Percentiles rank a stretch among this genome's conserved stretches.
phyloP scores from a whole-genome alignment of 164 flowering plant genomes.

The Litsea cubeba region DNA sequence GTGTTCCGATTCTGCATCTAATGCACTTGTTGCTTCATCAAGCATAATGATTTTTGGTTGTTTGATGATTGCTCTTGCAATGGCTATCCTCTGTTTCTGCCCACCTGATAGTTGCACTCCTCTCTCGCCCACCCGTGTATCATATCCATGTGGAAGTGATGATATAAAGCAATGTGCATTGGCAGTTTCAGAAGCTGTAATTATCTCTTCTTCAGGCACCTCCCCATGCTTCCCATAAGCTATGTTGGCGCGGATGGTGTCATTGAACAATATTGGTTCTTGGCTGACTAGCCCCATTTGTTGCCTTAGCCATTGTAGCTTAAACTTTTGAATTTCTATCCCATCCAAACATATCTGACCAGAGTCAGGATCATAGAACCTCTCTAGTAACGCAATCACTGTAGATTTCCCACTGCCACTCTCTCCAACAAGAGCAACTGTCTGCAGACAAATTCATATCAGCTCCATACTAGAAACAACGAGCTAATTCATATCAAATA shows the following conservation, averaged over 20 bases:
- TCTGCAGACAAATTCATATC: constrained; percentile 38
- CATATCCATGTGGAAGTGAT: constrained; percentile 61
- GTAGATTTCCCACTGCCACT: constrained; percentile 84
- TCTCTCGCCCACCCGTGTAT: constrained; percentile 62
- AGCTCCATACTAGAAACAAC: not conserved
- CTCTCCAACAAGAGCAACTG: constrained; percentile 75
- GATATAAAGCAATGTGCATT: constrained; percentile 75
- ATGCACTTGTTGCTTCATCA: constrained; percentile 72
- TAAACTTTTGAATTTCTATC: constrained; percentile 36
- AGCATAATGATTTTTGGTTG: constrained; percentile 57
- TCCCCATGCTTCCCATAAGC: constrained; percentile 58
- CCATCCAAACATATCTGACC: constrained; percentile 50
- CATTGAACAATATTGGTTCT: constrained; percentile 71
- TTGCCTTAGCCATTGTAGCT: constrained; percentile 62
- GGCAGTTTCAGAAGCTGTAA: constrained; percentile 50
- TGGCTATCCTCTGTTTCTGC: constrained; percentile 70
- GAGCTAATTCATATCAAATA: not conserved
- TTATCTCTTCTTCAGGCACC: constrained; percentile 55
- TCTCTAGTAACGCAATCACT: constrained; percentile 52
- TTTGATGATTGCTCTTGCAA: constrained; percentile 61
- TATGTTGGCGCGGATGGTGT: constrained; percentile 57
- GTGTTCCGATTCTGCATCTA: constrained; percentile 44
- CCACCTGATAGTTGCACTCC: constrained; percentile 76
- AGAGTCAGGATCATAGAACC: constrained; percentile 68
- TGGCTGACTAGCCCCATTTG: constrained; percentile 75